Evolutionary conservation across 2,329 filamentous ascomycete genomes (phyloP), one percentile per base, ranked within the genome.

Genomic region (Beauveria medogensis): DNA sequence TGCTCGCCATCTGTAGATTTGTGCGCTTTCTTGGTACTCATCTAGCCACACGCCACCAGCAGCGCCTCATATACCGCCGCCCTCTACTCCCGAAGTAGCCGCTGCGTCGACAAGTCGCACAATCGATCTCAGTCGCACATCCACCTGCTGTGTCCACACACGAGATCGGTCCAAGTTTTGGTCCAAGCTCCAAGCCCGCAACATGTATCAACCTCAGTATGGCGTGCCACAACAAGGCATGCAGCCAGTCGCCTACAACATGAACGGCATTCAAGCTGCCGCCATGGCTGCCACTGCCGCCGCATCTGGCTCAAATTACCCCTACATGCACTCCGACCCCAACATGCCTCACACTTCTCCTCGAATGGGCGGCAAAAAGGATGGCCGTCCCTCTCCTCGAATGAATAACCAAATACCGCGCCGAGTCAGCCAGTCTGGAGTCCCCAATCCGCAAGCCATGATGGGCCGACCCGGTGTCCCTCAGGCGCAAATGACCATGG

Each of bases 261-360:
- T 93, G 75, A 88, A 88, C 40, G 84, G 88, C 22, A 91, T 92
- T 52, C 91, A 96, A 74, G 92, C 92, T 16, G 92, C 93, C 55
- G 92, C 92, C 62, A 94, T 96, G 90, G 92, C 89, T 50, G 85
- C 89, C 24, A 96, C 92, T 1, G 93, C 93, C 20, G 92, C 93
- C 1, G 93, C 93, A 12, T 92, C 92, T 6, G 92, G 93, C 46
- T 88, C 91, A 63, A 84, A 79, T 64, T 89, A 89, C 67, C 88
- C 89, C 64, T 87, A 88, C 66, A 85, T 92, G 75, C 78, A 87
- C 55, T 85, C 89, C 60, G 89, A 92, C 69, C 81, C 84, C 22
- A 86, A 81, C 77, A 80, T 81, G 76, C 81, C 74, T 73, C 88
- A 82, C 74, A 88, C 85, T 24, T 96, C 91, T 3, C 91, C 92